A percentile compares a stretch with the other conserved stretches of the same genome.
These are phyloP conservation scores for Apostasia shenzhenica DNA, from an alignment of 106 monocot genomes.

Conservation along the genomic window DNA sequence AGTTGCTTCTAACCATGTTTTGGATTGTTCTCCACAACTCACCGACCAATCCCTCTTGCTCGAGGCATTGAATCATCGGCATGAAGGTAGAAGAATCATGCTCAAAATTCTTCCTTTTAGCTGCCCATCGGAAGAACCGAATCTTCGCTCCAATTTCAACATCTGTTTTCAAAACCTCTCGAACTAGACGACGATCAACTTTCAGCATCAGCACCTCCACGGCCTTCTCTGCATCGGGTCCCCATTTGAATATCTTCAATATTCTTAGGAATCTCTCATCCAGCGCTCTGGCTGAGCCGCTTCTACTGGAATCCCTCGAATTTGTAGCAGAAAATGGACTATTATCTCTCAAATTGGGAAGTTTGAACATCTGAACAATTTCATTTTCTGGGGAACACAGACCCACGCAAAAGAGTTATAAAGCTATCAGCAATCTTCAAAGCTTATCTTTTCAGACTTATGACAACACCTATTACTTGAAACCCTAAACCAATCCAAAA, in stretches of 20 bases:
- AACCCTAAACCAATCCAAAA: neutral
- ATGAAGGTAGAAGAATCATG: conserved; percentile 83
- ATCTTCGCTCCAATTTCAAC: conserved; percentile 60
- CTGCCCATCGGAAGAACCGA: conserved; percentile 83
- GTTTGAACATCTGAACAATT: conserved; percentile 91
- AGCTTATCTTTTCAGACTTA: neutral
- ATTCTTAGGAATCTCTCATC: conserved; percentile 85
- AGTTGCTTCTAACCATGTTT: conserved; percentile 58
- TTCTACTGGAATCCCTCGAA: neutral
- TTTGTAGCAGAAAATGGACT: neutral
- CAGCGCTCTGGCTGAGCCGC: conserved; percentile 25
- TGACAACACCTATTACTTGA: too few relatives aligned
- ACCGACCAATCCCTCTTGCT: conserved; percentile 46
- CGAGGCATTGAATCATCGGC: conserved; percentile 64
- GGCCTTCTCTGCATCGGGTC: conserved; percentile 90
- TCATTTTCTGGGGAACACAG: conserved; percentile 58
- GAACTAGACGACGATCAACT: conserved; percentile 79
- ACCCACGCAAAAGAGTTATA: neutral
- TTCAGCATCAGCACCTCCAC: conserved; percentile 80
- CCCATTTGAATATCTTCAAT: conserved; percentile 97
- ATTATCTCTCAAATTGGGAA: conserved; percentile 20
- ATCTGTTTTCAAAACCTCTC: conserved; percentile 47
- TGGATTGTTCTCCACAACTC: conserved; percentile 81
- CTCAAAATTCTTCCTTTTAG: conserved; percentile 48
- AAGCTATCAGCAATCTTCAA: neutral